Evolutionary conservation across 2,329 filamentous ascomycete species (phyloP).

Genomic region (Biscogniauxia mediterranea): DNA sequence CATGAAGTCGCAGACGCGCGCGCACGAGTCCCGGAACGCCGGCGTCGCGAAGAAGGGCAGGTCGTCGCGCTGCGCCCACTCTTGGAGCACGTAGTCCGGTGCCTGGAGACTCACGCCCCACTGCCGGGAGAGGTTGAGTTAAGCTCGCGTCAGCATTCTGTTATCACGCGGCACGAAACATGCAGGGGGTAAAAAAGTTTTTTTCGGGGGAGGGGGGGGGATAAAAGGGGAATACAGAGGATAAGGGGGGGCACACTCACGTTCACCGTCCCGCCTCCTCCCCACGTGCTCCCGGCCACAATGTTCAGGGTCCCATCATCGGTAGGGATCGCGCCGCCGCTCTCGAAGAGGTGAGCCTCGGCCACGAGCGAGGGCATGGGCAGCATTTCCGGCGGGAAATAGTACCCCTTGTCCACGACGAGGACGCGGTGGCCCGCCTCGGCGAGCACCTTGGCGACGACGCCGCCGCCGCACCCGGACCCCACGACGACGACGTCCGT

Average conservation of each 20-base stretch:
- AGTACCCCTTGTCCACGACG: slow-evolving; percentile 68
- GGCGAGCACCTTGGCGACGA: slow-evolving; percentile 65
- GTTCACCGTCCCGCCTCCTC: slow-evolving; percentile 72
- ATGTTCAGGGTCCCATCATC: slow-evolving; percentile 53
- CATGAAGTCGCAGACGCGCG: slow-evolving; percentile 44
- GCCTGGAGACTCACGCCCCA: slow-evolving; percentile 47
- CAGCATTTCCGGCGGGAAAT: slow-evolving; percentile 61
- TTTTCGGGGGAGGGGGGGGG: too few species aligned
- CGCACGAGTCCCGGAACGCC: slow-evolving; percentile 59
- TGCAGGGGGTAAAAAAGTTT: not conserved
- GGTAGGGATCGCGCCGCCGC: slow-evolving; percentile 46
- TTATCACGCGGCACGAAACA: not conserved
- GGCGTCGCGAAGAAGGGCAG: slow-evolving; percentile 63
- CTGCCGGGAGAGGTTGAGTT: not conserved
- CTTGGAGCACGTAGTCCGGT: slow-evolving; percentile 54
- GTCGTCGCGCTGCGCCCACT: slow-evolving; percentile 59
- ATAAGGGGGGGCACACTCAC: slow-evolving; percentile 48
- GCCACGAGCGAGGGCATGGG: slow-evolving; percentile 60
- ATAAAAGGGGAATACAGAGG: not conserved
- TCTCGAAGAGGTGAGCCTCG: slow-evolving; percentile 57
- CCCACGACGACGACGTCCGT: slow-evolving; percentile 75
- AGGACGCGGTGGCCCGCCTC: slow-evolving; percentile 52
- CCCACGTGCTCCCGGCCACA: slow-evolving; percentile 62
- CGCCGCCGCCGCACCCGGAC: slow-evolving; percentile 68
- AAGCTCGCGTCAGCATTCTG: not conserved